Percentiles rank a stretch among this genome's conserved stretches.
Evolutionary conservation across 352 stramenopile species (phyloP).

Genomic region (Phytophthora macrochlamydospora): DNA sequence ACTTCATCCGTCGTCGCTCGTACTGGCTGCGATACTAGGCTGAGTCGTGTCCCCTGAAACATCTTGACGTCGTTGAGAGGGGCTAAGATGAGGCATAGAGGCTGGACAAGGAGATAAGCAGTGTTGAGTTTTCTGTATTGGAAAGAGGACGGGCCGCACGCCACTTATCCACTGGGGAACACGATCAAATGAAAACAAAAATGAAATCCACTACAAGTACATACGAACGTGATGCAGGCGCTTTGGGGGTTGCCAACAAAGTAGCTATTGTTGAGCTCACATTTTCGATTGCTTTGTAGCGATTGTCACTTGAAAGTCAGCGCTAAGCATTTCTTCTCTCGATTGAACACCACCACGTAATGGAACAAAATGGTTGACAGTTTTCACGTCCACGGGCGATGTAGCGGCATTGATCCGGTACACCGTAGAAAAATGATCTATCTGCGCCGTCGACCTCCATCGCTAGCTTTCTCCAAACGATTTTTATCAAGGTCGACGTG

Average conservation of each 20-base stretch:
- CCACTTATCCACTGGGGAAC: conserved; percentile 35
- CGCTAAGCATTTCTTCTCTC: too few relatives aligned
- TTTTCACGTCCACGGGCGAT: too few relatives aligned
- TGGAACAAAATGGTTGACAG: too few relatives aligned
- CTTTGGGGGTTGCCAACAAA: too few relatives aligned
- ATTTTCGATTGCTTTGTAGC: too few relatives aligned
- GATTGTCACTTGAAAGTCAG: too few relatives aligned
- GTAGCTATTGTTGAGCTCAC: too few relatives aligned
- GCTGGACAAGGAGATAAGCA: conserved; percentile 30
- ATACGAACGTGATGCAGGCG: not conserved
- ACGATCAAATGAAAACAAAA: conserved; percentile 34
- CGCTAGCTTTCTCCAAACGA: conserved; percentile 24
- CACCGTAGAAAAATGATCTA: conserved; percentile 2
- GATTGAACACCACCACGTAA: too few relatives aligned
- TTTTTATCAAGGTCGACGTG: conserved; percentile 44
- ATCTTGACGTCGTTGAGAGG: conserved; percentile 37
- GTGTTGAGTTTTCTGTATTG: conserved; percentile 32
- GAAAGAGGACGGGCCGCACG: conserved; percentile 33
- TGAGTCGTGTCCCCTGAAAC: conserved; percentile 10
- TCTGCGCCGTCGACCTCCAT: conserved; percentile 27
- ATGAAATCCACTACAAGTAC: conserved; percentile 24
- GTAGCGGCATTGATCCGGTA: not conserved
- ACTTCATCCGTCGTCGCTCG: conserved; percentile 98
- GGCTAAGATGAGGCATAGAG: conserved; percentile 37
- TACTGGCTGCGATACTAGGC: conserved; percentile 97